These are phyloP conservation scores for Mycena pura DNA, from an alignment of 768 basidiomycete genomes.

Conservation along the genomic window DNA sequence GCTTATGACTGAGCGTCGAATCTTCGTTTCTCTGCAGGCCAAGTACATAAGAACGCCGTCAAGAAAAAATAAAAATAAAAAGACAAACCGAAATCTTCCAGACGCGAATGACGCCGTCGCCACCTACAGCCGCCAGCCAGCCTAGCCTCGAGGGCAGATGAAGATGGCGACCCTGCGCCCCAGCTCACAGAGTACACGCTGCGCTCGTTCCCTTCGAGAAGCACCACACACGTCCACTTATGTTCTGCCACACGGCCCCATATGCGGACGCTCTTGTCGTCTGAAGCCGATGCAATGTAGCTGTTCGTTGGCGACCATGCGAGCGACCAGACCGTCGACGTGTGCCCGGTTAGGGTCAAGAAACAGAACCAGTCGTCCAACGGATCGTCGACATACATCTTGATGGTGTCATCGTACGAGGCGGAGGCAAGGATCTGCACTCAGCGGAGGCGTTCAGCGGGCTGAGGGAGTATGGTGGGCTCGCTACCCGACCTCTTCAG, in stretches of 20 bases:
- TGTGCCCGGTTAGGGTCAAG: constrained; percentile 79
- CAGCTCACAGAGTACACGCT: constrained; percentile 85
- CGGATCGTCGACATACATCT: constrained; percentile 91
- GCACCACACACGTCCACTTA: constrained; percentile 66
- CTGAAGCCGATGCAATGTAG: constrained; percentile 88
- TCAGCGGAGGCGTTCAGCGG: constrained; percentile 12
- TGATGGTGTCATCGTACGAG: constrained; percentile 97
- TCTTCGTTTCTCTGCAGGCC: constrained; percentile 38
- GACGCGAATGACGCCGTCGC: constrained; percentile 84
- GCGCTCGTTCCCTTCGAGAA: constrained; percentile 71
- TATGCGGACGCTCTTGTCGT: constrained; percentile 82
- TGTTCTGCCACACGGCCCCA: constrained; percentile 76
- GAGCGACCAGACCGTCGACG: constrained; percentile 91
- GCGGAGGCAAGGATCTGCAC: constrained; percentile 91
- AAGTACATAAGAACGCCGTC: background rate
- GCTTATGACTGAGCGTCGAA: constrained; percentile 41
- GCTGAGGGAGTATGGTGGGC: constrained; percentile 24
- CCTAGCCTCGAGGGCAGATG: constrained; percentile 54
- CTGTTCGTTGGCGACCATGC: constrained; percentile 79
- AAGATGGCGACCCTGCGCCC: constrained; percentile 51
- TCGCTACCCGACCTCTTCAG: constrained; percentile 92
- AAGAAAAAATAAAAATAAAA: background rate
- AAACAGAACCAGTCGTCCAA: constrained; percentile 94
- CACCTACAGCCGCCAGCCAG: constrained; percentile 84
- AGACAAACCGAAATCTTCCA: constrained; percentile 74